These are phyloP conservation scores for Mycena metata DNA, from an alignment of 768 basidiomycete species.

Conservation along the genomic window DNA sequence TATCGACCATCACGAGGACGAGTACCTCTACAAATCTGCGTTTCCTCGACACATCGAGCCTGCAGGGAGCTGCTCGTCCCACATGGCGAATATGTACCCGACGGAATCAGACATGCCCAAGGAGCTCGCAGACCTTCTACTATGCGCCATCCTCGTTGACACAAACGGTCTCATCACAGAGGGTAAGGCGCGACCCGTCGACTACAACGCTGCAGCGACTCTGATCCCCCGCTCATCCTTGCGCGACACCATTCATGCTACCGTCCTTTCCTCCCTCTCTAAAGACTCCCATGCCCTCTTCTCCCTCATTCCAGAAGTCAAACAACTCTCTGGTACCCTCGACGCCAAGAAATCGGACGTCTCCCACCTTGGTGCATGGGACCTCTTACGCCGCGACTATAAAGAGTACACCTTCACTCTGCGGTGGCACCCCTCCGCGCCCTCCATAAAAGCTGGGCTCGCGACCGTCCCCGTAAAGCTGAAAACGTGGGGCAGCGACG, in stretches of 20 bases:
- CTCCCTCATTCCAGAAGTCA: conserved; percentile 55
- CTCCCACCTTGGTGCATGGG: conserved; percentile 73
- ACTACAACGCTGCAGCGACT: conserved; percentile 73
- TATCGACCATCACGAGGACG: conserved; percentile 95
- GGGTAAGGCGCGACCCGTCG: conserved; percentile 80
- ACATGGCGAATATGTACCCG: conserved; percentile 53
- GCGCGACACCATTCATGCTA: conserved; percentile 44
- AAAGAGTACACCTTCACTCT: conserved; percentile 82
- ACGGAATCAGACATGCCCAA: conserved; percentile 56
- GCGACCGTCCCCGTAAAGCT: conserved; percentile 85
- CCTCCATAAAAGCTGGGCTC: conserved; percentile 76
- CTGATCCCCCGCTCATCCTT: conserved; percentile 72
- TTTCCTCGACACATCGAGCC: conserved; percentile 77
- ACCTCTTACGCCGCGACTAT: conserved; percentile 94
- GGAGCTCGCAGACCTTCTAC: conserved; percentile 82
- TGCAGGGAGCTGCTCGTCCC: conserved; percentile 87
- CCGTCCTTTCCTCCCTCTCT: conserved; percentile 25
- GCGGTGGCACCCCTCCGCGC: conserved; percentile 51
- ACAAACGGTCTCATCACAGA: conserved; percentile 83
- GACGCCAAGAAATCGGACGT: conserved; percentile 75
- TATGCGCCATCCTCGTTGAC: conserved; percentile 89
- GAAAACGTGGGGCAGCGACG: conserved; percentile 64
- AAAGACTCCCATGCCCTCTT: conserved; percentile 25
- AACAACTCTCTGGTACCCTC: conserved; percentile 63
- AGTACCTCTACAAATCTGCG: conserved; percentile 73